Conservation (phyloP, 2,329 filamentous ascomycete species). For the Alternaria dauci region DNA sequence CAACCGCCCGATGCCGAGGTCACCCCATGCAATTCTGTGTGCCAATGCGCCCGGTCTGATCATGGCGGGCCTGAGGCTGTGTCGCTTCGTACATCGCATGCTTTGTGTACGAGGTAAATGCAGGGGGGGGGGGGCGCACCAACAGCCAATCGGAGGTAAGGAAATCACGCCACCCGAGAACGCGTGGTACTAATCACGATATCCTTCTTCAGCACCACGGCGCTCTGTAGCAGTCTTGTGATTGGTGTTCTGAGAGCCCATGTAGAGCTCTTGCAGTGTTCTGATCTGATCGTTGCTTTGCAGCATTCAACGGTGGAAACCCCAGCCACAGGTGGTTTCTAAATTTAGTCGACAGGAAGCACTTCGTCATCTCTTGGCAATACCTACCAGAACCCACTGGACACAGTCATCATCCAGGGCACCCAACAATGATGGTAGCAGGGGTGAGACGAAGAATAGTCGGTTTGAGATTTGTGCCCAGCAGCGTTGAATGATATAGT, state of each 20-base stretch:
- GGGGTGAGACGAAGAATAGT: neutral
- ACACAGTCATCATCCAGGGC: neutral
- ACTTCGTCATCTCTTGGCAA: neutral
- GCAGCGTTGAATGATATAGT: neutral
- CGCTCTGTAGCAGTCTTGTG: neutral
- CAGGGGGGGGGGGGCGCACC: neutral
- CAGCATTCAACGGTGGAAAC: neutral
- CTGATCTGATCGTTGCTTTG: neutral
- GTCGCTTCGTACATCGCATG: neutral
- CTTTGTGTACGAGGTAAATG: neutral
- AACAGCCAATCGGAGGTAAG: too few relatives aligned
- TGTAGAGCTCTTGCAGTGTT: neutral
- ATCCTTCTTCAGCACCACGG: neutral
- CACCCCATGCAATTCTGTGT: neutral
- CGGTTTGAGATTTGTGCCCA: neutral
- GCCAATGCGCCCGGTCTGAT: neutral
- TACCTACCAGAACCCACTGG: neutral
- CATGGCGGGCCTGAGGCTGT: constrained; percentile 4
- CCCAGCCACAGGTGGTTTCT: neutral
- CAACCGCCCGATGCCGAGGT: neutral
- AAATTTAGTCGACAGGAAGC: neutral
- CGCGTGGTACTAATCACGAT: too few relatives aligned
- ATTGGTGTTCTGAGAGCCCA: neutral
- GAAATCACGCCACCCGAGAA: too few relatives aligned
- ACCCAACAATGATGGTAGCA: neutral